These are phyloP conservation scores for Clitopilus hobsonii DNA, from an alignment of 768 basidiomycete genomes.

Conservation along the genomic window DNA sequence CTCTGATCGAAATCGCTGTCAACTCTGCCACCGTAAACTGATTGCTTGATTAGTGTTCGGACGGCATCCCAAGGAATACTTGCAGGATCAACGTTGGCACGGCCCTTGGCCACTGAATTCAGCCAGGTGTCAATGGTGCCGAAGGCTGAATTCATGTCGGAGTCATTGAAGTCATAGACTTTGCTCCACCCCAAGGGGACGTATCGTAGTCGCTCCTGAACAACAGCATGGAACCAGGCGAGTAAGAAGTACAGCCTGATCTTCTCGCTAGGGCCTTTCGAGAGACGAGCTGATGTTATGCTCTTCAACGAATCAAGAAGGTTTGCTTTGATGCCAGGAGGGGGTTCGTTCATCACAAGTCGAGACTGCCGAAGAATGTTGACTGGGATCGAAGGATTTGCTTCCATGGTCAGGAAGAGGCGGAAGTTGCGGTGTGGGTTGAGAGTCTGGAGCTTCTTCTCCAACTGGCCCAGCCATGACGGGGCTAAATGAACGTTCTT, in stretches of 20 bases:
- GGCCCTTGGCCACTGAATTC: conserved; percentile 71
- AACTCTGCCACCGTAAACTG: conserved; percentile 90
- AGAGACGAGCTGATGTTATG: conserved; percentile 66
- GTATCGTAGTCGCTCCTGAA: conserved; percentile 95
- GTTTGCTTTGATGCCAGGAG: conserved; percentile 95
- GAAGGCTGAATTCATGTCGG: conserved; percentile 92
- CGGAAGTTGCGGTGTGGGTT: conserved; percentile 90
- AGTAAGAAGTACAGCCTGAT: conserved; percentile 91
- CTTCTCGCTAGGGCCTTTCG: conserved; percentile 90
- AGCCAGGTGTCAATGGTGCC: conserved; percentile 93
- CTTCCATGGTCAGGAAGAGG: conserved; percentile 97
- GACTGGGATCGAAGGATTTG: conserved; percentile 89
- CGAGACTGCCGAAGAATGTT: conserved; percentile 96
- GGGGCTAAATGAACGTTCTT: conserved; percentile 98
- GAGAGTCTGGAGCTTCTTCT: conserved; percentile 93
- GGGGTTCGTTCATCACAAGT: conserved; percentile 97
- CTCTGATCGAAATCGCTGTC: conserved; percentile 95
- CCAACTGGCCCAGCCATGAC: conserved; percentile 91
- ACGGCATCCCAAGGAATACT: conserved; percentile 94
- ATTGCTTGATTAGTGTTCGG: conserved; percentile 90
- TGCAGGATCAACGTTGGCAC: conserved; percentile 88
- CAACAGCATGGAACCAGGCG: conserved; percentile 98
- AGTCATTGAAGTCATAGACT: conserved; percentile 98
- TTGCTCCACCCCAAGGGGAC: conserved; percentile 97
- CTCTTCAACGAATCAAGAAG: conserved; percentile 82